These are phyloP conservation scores for Backusella liffmaniae DNA, from an alignment of 192 early-diverging fungal species.

Conservation along the genomic window DNA sequence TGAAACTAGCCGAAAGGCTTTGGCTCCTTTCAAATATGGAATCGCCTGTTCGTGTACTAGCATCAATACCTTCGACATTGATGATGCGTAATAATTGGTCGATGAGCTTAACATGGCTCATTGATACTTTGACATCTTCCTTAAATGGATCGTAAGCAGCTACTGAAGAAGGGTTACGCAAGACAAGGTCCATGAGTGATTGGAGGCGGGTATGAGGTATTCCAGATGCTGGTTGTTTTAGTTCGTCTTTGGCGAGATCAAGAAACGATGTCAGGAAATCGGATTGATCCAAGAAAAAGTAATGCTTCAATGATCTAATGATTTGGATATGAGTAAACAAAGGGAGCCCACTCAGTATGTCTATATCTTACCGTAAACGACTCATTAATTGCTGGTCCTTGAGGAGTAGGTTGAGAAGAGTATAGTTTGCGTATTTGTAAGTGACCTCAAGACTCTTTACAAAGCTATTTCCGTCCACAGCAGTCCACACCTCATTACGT, in stretches of 20 bases:
- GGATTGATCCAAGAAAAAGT: slow-evolving; percentile 89
- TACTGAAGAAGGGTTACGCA: slow-evolving; percentile 85
- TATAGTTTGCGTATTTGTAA: slow-evolving; percentile 86
- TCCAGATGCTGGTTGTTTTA: slow-evolving; percentile 68
- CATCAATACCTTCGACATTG: slow-evolving; percentile 59
- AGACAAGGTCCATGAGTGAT: slow-evolving; percentile 82
- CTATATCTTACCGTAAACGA: slow-evolving; percentile 56
- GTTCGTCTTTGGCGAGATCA: slow-evolving; percentile 78
- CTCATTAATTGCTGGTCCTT: slow-evolving; percentile 76
- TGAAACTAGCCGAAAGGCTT: background rate
- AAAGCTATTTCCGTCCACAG: slow-evolving; percentile 64
- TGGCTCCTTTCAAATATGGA: slow-evolving; percentile 6
- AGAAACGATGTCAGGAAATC: slow-evolving; percentile 95
- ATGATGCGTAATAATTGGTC: slow-evolving; percentile 75
- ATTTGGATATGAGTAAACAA: background rate
- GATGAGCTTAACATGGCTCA: slow-evolving; percentile 59
- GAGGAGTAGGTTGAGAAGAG: slow-evolving; percentile 76
- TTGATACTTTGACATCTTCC: slow-evolving; percentile 81
- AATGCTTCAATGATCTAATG: slow-evolving; percentile 84
- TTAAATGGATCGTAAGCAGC: slow-evolving; percentile 78
- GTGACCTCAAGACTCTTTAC: slow-evolving; percentile 81
- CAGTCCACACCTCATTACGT: slow-evolving; percentile 51
- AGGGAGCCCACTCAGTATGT: background rate
- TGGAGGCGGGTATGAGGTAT: slow-evolving; percentile 73
- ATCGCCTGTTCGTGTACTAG: background rate